Conservation (phyloP, 2,329 filamentous ascomycete genomes). For the Sphaerulina musiva region DNA sequence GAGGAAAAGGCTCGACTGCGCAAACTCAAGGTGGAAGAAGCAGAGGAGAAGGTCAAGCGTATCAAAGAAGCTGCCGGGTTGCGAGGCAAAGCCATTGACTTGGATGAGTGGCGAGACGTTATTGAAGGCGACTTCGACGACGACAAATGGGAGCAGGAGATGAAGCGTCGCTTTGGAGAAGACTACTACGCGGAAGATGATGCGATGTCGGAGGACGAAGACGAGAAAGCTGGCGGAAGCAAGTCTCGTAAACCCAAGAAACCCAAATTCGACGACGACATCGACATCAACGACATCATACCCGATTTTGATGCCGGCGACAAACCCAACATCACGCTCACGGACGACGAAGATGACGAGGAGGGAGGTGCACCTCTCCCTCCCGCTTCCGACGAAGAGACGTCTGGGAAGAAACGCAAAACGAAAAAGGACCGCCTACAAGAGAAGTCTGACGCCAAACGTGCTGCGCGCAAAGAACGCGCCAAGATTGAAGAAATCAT, state of each 20-base stretch:
- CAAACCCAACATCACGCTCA: constrained; percentile 50
- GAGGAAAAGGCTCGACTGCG: constrained; percentile 77
- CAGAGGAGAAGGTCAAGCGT: constrained; percentile 76
- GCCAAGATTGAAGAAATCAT: constrained; percentile 79
- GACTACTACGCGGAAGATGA: constrained; percentile 75
- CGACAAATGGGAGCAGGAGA: constrained; percentile 81
- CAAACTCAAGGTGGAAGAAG: constrained; percentile 84
- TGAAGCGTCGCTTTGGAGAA: constrained; percentile 81
- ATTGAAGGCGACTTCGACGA: constrained; percentile 86
- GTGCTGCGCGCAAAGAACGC: constrained; percentile 71
- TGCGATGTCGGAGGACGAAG: constrained; percentile 37
- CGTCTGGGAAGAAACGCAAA: constrained; percentile 27
- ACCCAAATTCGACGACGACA: constrained; percentile 92
- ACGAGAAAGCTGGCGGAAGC: constrained; percentile 27
- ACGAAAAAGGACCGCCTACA: constrained; percentile 39
- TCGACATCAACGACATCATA: constrained; percentile 88
- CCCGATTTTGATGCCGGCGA: constrained; percentile 69
- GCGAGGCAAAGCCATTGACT: constrained; percentile 56
- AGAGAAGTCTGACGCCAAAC: constrained; percentile 53
- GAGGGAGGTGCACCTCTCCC: constrained; percentile 29
- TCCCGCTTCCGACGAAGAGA: constrained; percentile 37
- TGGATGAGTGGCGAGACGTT: constrained; percentile 78
- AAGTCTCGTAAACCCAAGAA: constrained; percentile 65
- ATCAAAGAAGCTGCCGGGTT: constrained; percentile 86
- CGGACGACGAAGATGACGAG: constrained; percentile 49